Percentiles rank a stretch among this genome's conserved stretches.
These are phyloP conservation scores for Jamesozyma rosinii DNA, from an alignment of 805 yeast species.

Conservation along the genomic window DNA sequence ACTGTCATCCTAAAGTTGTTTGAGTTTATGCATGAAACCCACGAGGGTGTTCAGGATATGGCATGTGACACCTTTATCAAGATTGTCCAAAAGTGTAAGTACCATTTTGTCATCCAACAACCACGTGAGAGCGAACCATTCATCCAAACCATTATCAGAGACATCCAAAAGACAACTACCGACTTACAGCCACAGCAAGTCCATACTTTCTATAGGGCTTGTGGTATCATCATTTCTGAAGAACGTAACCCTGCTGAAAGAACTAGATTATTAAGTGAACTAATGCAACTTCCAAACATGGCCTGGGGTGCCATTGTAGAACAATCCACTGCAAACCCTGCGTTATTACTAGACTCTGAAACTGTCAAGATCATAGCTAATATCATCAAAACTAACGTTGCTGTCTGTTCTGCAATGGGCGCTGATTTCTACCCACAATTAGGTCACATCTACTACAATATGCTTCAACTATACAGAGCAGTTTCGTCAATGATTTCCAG, in stretches of 20 bases:
- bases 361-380: conserved; percentile 89
- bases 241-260: conserved; percentile 63
- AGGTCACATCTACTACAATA: conserved; percentile 75
- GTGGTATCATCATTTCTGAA: conserved; percentile 87
- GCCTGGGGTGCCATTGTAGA: conserved; percentile 90
- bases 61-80: conserved; percentile 98
- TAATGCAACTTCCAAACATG: conserved; percentile 86
- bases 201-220: conserved; percentile 94
- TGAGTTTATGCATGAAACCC: conserved; percentile 99
- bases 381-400: conserved; percentile 87
- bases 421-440: conserved; percentile 84
- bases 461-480: conserved; percentile 82
- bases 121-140: conserved; percentile 82
- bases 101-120: conserved; percentile 86
- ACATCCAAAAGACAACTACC: conserved; percentile 76
- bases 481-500: conserved; percentile 79
- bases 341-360: conserved; percentile 65
- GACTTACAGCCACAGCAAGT: conserved; percentile 96
- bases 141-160: conserved; percentile 77
- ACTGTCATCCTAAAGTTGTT: conserved; percentile 92
- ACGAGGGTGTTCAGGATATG: conserved; percentile 99
- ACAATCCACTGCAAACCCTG: conserved; percentile 77
- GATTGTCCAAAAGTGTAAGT: conserved; percentile 88
- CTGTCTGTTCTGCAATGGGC: conserved; percentile 91
- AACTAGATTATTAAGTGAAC: conserved; percentile 60